Evolutionary conservation across 768 basidiomycete species (phyloP).

Genomic region (Tulasnella sp.): DNA sequence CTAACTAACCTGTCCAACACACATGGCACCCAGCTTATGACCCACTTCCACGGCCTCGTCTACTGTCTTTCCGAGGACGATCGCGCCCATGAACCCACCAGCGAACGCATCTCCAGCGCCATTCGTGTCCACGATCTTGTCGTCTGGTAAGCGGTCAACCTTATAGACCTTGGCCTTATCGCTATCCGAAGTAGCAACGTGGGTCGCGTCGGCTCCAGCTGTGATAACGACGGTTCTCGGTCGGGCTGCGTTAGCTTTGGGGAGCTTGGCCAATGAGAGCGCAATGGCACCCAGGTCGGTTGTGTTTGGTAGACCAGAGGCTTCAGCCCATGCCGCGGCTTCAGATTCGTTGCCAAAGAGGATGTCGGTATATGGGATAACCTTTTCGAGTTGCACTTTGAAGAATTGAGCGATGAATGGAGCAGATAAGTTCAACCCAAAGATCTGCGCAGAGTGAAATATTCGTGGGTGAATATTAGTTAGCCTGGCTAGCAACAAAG

Average conservation of each 20-base stretch:
- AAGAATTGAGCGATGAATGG: conserved; percentile 98
- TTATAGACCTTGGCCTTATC: conserved; percentile 43
- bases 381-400: conserved; percentile 61
- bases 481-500: no score
- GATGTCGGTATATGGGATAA: conserved; percentile 79
- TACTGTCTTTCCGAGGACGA: conserved; percentile 63
- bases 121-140: conserved; percentile 88
- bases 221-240: conserved; percentile 85
- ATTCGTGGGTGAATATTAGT: no score
- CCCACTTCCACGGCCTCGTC: conserved; percentile 75
- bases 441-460: conserved; percentile 49
- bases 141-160: conserved; percentile 47
- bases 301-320: conserved; percentile 41
- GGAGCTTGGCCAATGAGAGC: conserved; percentile 56
- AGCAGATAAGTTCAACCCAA: conserved; percentile 88
- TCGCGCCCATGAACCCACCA: conserved; percentile 87
- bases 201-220: conserved; percentile 71
- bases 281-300: conserved; percentile 63
- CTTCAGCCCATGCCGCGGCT: conserved; percentile 74
- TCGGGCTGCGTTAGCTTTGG: conserved; percentile 61
- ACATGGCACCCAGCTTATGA: conserved; percentile 78
- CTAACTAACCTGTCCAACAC: conserved; percentile 56
- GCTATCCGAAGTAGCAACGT: conserved; percentile 55
- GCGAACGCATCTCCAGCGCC: conserved; percentile 97
- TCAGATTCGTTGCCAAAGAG: conserved; percentile 96